These are phyloP conservation scores for Camillea tinctor DNA, from an alignment of 2,329 filamentous ascomycete genomes.

Conservation along the genomic window DNA sequence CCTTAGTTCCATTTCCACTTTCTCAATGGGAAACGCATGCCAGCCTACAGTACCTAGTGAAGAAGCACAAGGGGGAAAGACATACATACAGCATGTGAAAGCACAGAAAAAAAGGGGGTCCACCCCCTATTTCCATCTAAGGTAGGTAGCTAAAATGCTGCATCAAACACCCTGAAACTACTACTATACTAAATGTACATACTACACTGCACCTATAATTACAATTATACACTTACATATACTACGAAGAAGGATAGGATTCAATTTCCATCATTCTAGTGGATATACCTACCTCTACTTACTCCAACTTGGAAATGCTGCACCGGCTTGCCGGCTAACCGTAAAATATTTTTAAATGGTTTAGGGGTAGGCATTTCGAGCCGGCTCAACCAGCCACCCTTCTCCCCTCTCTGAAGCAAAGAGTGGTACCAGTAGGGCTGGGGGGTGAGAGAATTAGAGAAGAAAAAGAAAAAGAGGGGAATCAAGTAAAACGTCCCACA, in stretches of 20 bases:
- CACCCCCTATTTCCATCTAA: neutral
- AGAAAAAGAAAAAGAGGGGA: too few species aligned
- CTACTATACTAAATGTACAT: too few species aligned
- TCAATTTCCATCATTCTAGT: neutral
- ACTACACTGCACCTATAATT: too few species aligned
- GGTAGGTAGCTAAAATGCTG: neutral
- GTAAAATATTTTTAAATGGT: neutral
- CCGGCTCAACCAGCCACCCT: neutral
- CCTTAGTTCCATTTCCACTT: neutral
- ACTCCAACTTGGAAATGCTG: neutral
- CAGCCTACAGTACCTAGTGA: too few species aligned
- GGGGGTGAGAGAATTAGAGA: too few species aligned
- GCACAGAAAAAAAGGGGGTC: too few species aligned
- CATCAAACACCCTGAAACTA: too few species aligned
- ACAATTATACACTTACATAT: neutral
- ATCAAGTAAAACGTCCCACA: neutral
- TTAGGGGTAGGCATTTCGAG: neutral
- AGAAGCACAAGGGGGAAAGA: neutral
- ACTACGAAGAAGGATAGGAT: neutral
- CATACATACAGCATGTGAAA: neutral
- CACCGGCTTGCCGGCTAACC: neutral
- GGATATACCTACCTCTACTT: neutral
- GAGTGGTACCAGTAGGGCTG: neutral
- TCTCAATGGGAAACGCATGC: neutral
- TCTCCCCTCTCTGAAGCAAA: neutral